Evolutionary conservation across 75 land plant genomes (phyloP).

Genomic region (Larix kaempferi): DNA sequence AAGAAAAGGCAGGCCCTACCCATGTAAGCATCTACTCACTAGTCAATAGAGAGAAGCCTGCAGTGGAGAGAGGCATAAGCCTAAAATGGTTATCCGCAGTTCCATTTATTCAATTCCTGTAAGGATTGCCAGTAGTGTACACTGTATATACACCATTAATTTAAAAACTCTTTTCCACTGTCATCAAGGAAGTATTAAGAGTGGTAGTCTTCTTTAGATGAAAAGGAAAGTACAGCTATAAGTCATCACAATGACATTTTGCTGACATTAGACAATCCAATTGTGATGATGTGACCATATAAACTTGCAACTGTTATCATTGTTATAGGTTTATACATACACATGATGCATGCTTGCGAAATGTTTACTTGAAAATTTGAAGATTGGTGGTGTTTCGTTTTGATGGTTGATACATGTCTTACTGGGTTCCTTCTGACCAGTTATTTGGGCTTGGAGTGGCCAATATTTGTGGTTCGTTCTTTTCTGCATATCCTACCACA

Average conservation of each 20-base stretch:
- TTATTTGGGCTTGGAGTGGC: conserved; percentile 97
- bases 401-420: not conserved
- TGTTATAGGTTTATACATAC: not conserved
- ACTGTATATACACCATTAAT: no score
- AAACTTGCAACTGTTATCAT: not conserved
- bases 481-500: conserved; percentile 86
- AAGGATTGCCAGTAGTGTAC: no score
- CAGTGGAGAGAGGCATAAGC: no score
- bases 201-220: no score
- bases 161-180: no score
- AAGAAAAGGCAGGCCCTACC: no score
- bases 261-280: not conserved
- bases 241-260: not conserved
- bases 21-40: no score
- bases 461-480: conserved; percentile 89
- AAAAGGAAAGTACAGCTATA: no score
- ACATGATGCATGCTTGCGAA: not conserved
- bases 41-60: no score
- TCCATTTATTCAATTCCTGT: no score
- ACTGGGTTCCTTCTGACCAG: conserved; percentile 32
- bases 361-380: not conserved
- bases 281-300: not conserved
- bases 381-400: not conserved
- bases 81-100: no score
- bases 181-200: no score